Evolutionary conservation across 2,329 filamentous ascomycete species (phyloP).

Genomic region (Scedosporium minutisporum): DNA sequence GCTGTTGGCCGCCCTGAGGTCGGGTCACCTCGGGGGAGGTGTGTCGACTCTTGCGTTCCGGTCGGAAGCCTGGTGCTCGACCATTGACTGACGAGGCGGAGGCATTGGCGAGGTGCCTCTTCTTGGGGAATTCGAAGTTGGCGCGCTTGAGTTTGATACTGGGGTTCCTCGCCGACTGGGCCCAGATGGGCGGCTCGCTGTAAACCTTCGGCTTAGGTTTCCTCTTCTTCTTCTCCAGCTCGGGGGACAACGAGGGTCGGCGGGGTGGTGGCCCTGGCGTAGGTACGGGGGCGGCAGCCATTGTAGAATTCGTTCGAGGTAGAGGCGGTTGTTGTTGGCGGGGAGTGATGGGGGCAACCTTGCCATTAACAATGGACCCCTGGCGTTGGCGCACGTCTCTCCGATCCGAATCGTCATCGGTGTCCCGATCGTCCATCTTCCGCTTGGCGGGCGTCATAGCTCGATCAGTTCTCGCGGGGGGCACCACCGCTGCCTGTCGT

Average conservation of each 20-base stretch:
- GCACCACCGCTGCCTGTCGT: background rate
- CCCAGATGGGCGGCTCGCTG: constrained; percentile 6
- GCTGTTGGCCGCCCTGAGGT: constrained; percentile 1
- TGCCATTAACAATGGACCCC: constrained; percentile 1
- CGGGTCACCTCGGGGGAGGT: constrained; percentile 5
- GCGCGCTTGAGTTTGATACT: background rate
- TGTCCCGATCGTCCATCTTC: constrained; percentile 28
- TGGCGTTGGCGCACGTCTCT: constrained; percentile 5
- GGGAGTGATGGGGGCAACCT: background rate
- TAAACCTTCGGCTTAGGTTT: constrained; percentile 3
- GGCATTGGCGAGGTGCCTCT: background rate
- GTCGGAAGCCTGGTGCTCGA: background rate
- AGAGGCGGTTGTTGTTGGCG: background rate
- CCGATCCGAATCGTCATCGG: background rate
- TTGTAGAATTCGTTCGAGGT: background rate
- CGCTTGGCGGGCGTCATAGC: constrained; percentile 28
- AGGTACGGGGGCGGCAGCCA: background rate
- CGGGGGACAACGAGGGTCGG: background rate
- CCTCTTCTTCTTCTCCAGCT: background rate
- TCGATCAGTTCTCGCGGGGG: background rate
- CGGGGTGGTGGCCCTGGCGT: background rate
- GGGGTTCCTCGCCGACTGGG: background rate
- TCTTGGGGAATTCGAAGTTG: constrained; percentile 3
- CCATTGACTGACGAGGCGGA: constrained; percentile 1
- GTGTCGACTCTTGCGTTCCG: background rate